Conservation (phyloP, 129 eudicot species). For the Centrapalus pauciflorus region DNA sequence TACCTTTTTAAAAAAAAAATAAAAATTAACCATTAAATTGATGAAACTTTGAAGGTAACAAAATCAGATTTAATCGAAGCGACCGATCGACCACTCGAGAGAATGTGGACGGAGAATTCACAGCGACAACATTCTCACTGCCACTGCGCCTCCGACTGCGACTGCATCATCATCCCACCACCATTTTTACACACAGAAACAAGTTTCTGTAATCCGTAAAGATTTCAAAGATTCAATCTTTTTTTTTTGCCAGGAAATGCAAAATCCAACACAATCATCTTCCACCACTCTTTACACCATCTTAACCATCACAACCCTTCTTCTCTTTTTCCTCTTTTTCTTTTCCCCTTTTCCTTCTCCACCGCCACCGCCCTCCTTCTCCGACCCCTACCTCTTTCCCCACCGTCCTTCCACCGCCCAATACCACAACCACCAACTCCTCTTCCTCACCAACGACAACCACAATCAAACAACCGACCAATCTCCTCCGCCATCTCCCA, state of each 20-base stretch:
- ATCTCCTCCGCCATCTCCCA: slow-evolving; percentile 57
- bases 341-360: slow-evolving; percentile 23
- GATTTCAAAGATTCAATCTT: slow-evolving; percentile 17
- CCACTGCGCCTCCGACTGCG: slow-evolving; percentile 14
- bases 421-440: slow-evolving; percentile 42
- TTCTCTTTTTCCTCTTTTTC: slow-evolving; percentile 45
- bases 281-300: slow-evolving; percentile 29
- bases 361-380: slow-evolving; percentile 25
- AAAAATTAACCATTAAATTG: too few species aligned
- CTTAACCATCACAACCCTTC: slow-evolving; percentile 36
- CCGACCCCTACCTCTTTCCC: slow-evolving; percentile 58
- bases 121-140: slow-evolving; percentile 8
- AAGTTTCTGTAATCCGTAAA: neutral
- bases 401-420: slow-evolving; percentile 35
- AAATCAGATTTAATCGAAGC: neutral
- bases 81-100: neutral
- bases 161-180: slow-evolving; percentile 13
- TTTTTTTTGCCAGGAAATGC: slow-evolving; percentile 23
- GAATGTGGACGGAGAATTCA: slow-evolving; percentile 32
- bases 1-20: neutral
- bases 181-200: neutral
- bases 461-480: slow-evolving; percentile 17
- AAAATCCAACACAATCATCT: slow-evolving; percentile 32
- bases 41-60: neutral
- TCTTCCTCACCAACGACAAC: slow-evolving; percentile 24